Evolutionary conservation across 805 yeast species (phyloP).

Genomic region (Kodamaea laetipori): DNA sequence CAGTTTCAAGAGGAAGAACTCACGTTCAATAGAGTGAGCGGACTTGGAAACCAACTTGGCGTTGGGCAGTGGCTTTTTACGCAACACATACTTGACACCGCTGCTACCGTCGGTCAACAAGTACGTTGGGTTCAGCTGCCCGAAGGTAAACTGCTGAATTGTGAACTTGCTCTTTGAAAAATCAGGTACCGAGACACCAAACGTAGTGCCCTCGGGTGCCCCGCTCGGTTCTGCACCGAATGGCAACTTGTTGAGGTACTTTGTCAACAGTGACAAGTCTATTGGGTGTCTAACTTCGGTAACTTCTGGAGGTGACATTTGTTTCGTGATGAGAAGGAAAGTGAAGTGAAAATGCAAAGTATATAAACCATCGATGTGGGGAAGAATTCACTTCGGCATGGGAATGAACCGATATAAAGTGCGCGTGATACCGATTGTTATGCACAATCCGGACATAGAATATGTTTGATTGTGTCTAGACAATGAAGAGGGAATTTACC

Average conservation of each 20-base stretch:
- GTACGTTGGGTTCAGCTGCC: constrained; percentile 68
- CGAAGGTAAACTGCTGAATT: constrained; percentile 57
- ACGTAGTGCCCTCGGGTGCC: constrained; percentile 20
- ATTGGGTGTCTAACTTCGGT: constrained; percentile 40
- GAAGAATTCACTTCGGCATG: too few relatives aligned
- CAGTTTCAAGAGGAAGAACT: constrained; percentile 51
- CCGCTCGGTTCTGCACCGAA: neutral
- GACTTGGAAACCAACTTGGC: constrained; percentile 51
- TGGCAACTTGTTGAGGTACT: constrained; percentile 21
- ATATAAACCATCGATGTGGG: too few relatives aligned
- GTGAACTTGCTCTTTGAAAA: constrained; percentile 21
- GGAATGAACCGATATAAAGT: too few relatives aligned
- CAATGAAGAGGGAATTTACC: too few relatives aligned
- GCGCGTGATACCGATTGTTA: too few relatives aligned
- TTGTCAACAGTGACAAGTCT: constrained; percentile 26
- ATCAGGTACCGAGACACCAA: constrained; percentile 27
- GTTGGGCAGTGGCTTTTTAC: constrained; percentile 58
- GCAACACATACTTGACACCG: constrained; percentile 45
- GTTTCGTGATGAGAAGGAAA: neutral
- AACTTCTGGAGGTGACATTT: constrained; percentile 23
- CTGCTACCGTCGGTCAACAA: constrained; percentile 41
- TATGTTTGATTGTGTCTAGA: too few relatives aligned
- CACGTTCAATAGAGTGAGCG: constrained; percentile 67
- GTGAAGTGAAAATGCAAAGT: neutral
- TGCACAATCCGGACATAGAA: too few relatives aligned